phyloP scores from a whole-genome alignment of 306 rosid species.

The Abrus pulchellus region DNA sequence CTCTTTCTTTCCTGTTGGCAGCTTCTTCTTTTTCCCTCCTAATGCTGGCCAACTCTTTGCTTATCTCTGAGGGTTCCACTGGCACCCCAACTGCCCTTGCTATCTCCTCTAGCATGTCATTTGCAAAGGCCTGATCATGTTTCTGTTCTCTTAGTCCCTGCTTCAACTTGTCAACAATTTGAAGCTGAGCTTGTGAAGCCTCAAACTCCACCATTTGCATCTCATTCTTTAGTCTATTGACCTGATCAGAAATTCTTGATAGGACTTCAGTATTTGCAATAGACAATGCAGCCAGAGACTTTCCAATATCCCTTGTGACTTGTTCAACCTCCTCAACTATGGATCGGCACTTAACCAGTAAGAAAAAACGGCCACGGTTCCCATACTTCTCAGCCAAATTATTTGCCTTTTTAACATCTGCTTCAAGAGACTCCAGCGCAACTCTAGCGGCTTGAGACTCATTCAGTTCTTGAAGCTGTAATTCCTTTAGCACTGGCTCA shows the following conservation, averaged over 20 bases:
- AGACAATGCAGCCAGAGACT: slow-evolving; percentile 65
- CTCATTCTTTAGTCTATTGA: slow-evolving; percentile 69
- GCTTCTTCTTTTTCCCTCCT: slow-evolving; percentile 87
- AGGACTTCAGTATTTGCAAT: slow-evolving; percentile 75
- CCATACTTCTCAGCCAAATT: slow-evolving; percentile 76
- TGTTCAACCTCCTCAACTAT: slow-evolving; percentile 78
- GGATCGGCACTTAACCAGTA: slow-evolving; percentile 72
- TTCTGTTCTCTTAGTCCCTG: slow-evolving; percentile 77
- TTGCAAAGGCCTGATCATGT: slow-evolving; percentile 80
- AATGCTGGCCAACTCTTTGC: slow-evolving; percentile 82
- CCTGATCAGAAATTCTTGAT: slow-evolving; percentile 78
- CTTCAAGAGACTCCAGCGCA: slow-evolving; percentile 78
- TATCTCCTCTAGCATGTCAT: slow-evolving; percentile 72
- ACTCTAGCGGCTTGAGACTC: slow-evolving; percentile 78
- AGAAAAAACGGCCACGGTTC: slow-evolving; percentile 72
- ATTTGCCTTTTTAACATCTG: slow-evolving; percentile 74
- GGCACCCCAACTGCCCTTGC: slow-evolving; percentile 91
- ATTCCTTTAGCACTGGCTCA: slow-evolving; percentile 72
- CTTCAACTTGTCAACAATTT: slow-evolving; percentile 70
- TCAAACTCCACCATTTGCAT: slow-evolving; percentile 89
- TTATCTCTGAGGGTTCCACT: slow-evolving; percentile 77
- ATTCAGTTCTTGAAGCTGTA: slow-evolving; percentile 77
- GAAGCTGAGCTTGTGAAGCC: slow-evolving; percentile 72
- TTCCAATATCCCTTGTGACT: slow-evolving; percentile 81
- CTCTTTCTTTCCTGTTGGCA: slow-evolving; percentile 69